A percentile compares a stretch with the other conserved stretches of the same genome.
These are phyloP conservation scores for Mitragyna speciosa DNA, from an alignment of 257 asterid genomes.

Conservation along the genomic window DNA sequence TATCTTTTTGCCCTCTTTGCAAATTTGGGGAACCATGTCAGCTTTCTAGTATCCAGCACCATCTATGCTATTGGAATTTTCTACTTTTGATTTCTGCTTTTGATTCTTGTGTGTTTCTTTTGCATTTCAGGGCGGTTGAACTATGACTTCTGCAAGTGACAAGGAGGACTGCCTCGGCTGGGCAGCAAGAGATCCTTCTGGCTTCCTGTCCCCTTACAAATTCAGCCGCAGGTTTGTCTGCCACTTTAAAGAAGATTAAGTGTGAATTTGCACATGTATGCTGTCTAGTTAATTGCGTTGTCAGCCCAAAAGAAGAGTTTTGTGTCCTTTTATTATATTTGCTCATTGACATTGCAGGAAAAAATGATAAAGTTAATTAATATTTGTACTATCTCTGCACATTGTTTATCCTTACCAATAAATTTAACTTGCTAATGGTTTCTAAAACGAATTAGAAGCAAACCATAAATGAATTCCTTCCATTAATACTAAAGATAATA, in stretches of 20 bases:
- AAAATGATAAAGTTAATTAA: neutral
- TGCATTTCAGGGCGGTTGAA: slow-evolving; percentile 15
- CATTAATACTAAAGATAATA: neutral
- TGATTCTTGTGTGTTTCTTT: neutral
- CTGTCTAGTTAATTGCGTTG: neutral
- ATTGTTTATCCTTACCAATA: neutral
- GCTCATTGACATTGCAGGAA: neutral
- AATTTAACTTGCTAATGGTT: neutral
- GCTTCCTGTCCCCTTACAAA: slow-evolving; percentile 70
- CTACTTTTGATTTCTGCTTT: neutral
- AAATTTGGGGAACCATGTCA: neutral
- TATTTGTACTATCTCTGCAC: neutral
- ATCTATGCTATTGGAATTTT: neutral
- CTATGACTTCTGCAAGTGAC: slow-evolving; percentile 36
- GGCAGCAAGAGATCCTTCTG: slow-evolving; percentile 88
- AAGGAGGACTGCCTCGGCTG: slow-evolving; percentile 63
- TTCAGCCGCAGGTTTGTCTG: slow-evolving; percentile 65
- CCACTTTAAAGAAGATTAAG: neutral
- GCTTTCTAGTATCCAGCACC: neutral
- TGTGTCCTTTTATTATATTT: neutral
- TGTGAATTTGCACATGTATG: neutral
- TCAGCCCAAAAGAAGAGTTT: neutral
- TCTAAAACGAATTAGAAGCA: neutral
- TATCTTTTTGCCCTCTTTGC: neutral
- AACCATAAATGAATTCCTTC: no score